Base-by-base conservation (phyloP, 164 flowering plant genomes). In the Liquidambar formosana region DNA sequence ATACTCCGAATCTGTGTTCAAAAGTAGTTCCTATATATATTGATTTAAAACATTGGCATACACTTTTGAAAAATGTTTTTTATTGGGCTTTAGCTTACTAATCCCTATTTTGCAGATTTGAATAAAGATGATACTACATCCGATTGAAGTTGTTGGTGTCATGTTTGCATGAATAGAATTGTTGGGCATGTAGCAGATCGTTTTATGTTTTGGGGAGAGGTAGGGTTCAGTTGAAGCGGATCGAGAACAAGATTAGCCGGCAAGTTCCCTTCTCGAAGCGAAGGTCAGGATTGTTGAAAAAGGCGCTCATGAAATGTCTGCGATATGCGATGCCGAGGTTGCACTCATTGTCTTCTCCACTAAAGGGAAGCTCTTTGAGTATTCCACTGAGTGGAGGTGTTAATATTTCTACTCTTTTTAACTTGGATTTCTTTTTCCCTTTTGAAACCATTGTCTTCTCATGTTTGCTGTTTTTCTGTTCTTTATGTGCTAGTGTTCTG, bases 121-220 rank as follows among this genome's bases (percentile, higher is more conserved):
- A n/a, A n/a, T n/a, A n/a, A n/a, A n/a, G n/a, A n/a, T n/a, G n/a
- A n/a, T n/a, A n/a, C n/a, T n/a, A n/a, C n/a, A n/a, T n/a, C n/a
- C n/a, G n/a, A n/a, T n/a, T n/a, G n/a, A n/a, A n/a, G n/a, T n/a
- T n/a, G n/a, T n/a, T n/a, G n/a, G n/a, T n/a, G n/a, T n/a, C n/a
- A n/a, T n/a, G n/a, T n/a, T n/a, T n/a, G n/a, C n/a, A n/a, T n/a
- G n/a, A n/a, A n/a, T n/a, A n/a, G n/a, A n/a, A n/a, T n/a, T n/a
- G n/a, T n/a, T n/a, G n/a, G n/a, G n/a, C n/a, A n/a, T n/a, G n/a
- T n/a, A n/a, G n/a, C n/a, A n/a, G n/a, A n/a, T n/a, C n/a, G n/a
- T n/a, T n/a, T n/a, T n/a, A n/a, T n/a, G n/a, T n/a, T n/a, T n/a
- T 83, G 86, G 86, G 86, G 46, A 77, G 86, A 71, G 86, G 86